Evolutionary conservation across 148 eudicot species (phyloP), one percentile per base, ranked within the genome.

Genomic region (Dysphania ambrosioides): DNA sequence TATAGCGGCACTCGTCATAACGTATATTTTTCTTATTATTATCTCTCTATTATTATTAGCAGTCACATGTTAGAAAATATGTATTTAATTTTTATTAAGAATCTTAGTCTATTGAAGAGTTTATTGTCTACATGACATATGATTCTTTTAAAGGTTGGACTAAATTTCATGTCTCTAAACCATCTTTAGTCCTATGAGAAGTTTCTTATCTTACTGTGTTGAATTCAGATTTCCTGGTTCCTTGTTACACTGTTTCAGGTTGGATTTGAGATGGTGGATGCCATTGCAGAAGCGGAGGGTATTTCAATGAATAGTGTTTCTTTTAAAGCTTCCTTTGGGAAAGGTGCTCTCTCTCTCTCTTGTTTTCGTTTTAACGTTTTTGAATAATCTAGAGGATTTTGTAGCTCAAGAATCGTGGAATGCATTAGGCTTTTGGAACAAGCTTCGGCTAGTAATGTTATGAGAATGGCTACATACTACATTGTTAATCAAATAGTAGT

Each of bases 201-300:
- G 29, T 19, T 63, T 32, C 34, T 63, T 6, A 10, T 32, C 26
- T 64, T 64, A 6, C 24, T 35, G 24, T 7, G 27, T 62, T 63
- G 27, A 6, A 4, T 21, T 34, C 8, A 21, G 3, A 15, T 34
- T 16, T 5, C 11, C 12, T 34, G 18, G 18, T 58, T 57, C 11
- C 29, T 57, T 65, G 2, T 15, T 4, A 19, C 29, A 9, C 13
- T 69, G 13, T 61, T 83, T 29, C 65, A 94, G 98, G 98, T 94
- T 71, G 97, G 98, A 13, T 94, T 94, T 78, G 98, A 91, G 77
- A 87, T 94, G 96, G 83, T 94, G 23, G 98, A 94, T 60, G 57
- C 81, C 13, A 88, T 94, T 61, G 97, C 98, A 59, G 93, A 88
- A 77, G 88, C 97, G 26, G 98, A 94, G 80, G 96, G 96, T 64